Evolutionary conservation across 202 grass and related monocot species (phyloP).

Genomic region (Setaria viridis): DNA sequence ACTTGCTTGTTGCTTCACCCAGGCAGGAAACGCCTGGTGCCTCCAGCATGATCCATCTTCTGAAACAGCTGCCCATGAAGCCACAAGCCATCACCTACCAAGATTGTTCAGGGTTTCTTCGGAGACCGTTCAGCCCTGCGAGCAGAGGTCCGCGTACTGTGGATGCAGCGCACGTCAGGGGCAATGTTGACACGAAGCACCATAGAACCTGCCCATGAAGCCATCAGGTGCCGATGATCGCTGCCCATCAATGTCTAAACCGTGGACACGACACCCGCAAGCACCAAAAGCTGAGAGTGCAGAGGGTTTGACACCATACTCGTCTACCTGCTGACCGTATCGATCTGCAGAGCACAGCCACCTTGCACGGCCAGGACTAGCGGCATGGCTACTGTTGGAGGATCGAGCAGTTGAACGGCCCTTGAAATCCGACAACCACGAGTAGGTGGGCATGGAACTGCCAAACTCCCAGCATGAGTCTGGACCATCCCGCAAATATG

Average conservation of each 20-base stretch:
- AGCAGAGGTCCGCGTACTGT: neutral
- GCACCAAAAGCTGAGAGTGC: neutral
- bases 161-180: neutral
- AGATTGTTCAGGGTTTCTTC: neutral
- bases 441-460: neutral
- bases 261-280: neutral
- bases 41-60: neutral
- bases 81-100: neutral
- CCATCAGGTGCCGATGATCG: neutral
- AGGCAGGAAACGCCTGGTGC: neutral
- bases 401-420: neutral
- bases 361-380: neutral
- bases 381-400: neutral
- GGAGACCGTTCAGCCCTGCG: neutral
- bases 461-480: neutral
- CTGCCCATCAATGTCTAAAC: neutral
- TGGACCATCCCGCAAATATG: slow-evolving; percentile 4
- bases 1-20: neutral
- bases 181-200: neutral
- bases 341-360: neutral
- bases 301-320: neutral
- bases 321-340: neutral
- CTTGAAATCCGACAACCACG: neutral
- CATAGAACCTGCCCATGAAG: neutral
- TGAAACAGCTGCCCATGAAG: neutral